Conservation (phyloP, 495 filamentous ascomycete genomes). For the Coniosporium apollinis region DNA sequence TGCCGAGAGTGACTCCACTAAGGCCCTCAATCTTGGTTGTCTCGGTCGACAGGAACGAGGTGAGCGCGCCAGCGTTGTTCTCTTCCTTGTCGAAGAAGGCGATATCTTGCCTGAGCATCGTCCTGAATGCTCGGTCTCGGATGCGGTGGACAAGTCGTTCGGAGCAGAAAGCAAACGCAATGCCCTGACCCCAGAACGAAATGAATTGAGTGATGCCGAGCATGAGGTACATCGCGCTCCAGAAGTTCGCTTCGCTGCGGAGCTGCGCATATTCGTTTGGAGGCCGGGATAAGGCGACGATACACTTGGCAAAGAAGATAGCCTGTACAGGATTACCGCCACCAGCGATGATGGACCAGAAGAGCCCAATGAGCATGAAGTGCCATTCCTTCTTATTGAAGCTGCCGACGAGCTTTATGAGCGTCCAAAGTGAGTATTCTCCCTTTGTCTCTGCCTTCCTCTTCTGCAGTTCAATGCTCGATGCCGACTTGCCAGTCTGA, state of each 20-base stretch:
- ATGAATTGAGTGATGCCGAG: conserved; percentile 66
- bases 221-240: conserved; percentile 89
- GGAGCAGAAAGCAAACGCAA: conserved; percentile 69
- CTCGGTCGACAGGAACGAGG: conserved; percentile 70
- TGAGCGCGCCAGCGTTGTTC: conserved; percentile 71
- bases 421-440: conserved; percentile 59
- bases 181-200: conserved; percentile 48
- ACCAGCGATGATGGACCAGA: conserved; percentile 67
- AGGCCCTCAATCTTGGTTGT: conserved; percentile 73
- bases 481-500: conserved; percentile 50
- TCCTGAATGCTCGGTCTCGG: conserved; percentile 61
- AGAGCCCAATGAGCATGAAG: conserved; percentile 58
- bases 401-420: conserved; percentile 66
- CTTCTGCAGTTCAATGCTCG: conserved; percentile 48
- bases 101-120: conserved; percentile 87
- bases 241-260: conserved; percentile 62
- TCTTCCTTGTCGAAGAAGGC: conserved; percentile 73
- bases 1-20: conserved; percentile 64
- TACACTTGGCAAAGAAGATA: conserved; percentile 81
- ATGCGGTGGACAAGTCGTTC: conserved; percentile 70
- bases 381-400: conserved; percentile 67
- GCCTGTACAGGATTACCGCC: conserved; percentile 73
- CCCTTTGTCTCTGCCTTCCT: conserved; percentile 27
- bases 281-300: conserved; percentile 45
- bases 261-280: conserved; percentile 30